Conservation (phyloP, 805 yeast species). For the Kazachstania martiniae region DNA sequence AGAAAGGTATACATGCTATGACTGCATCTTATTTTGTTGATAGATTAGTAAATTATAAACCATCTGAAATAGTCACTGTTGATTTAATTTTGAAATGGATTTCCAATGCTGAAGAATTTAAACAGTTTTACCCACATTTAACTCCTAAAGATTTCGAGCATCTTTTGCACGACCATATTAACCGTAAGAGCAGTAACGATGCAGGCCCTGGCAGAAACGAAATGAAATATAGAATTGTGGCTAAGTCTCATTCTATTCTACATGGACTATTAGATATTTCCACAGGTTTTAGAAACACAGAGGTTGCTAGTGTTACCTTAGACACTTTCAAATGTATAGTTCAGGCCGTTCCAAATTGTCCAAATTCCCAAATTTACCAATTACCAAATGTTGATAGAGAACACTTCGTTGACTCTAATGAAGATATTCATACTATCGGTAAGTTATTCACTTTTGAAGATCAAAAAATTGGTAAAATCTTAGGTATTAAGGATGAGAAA, state of each 20-base stretch:
- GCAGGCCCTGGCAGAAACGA: slow-evolving; percentile 26
- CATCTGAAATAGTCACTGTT: slow-evolving; percentile 50
- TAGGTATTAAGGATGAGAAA: slow-evolving; percentile 40
- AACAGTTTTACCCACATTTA: slow-evolving; percentile 31
- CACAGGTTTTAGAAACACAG: slow-evolving; percentile 63
- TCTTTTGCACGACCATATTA: slow-evolving; percentile 47
- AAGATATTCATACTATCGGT: slow-evolving; percentile 48
- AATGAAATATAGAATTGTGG: slow-evolving; percentile 44
- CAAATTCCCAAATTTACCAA: slow-evolving; percentile 61
- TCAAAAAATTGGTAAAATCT: slow-evolving; percentile 41
- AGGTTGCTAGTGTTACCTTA: slow-evolving; percentile 46
- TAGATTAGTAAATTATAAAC: slow-evolving; percentile 60
- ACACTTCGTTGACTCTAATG: slow-evolving; percentile 26
- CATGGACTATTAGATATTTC: slow-evolving; percentile 72
- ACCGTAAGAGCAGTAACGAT: slow-evolving; percentile 33
- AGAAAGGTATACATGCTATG: slow-evolving; percentile 67
- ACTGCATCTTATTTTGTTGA: slow-evolving; percentile 77
- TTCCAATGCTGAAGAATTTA: slow-evolving; percentile 57
- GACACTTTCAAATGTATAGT: slow-evolving; percentile 61
- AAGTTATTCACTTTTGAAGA: slow-evolving; percentile 53
- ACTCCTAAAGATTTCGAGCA: slow-evolving; percentile 38
- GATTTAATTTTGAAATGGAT: slow-evolving; percentile 48
- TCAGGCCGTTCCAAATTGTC: slow-evolving; percentile 58
- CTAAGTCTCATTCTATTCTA: slow-evolving; percentile 55
- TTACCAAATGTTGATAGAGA: slow-evolving; percentile 59